A percentile compares a stretch with the other conserved stretches of the same genome.
phyloP scores from a whole-genome alignment of 768 basidiomycete genomes.

The Lactarius tabidus region DNA sequence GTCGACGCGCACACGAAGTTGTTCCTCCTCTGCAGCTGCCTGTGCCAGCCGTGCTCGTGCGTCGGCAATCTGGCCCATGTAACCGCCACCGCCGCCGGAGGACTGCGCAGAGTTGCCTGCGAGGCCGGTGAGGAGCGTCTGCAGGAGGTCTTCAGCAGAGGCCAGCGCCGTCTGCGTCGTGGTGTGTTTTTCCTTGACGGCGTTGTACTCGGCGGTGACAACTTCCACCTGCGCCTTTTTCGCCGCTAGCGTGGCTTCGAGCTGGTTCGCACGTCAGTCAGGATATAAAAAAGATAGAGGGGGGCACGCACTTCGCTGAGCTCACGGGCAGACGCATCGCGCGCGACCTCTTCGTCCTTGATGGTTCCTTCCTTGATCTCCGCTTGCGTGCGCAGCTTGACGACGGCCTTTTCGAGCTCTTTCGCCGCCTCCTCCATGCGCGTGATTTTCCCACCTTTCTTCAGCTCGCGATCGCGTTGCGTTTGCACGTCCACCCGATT shows the following conservation, averaged over 20 bases:
- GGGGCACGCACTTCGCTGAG: slow-evolving; percentile 52
- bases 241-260: slow-evolving; percentile 49
- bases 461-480: slow-evolving; percentile 80
- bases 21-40: slow-evolving; percentile 79
- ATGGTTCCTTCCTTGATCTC: slow-evolving; percentile 77
- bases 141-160: slow-evolving; percentile 87
- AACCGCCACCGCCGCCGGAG: slow-evolving; percentile 78
- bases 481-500: slow-evolving; percentile 62
- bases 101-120: slow-evolving; percentile 58
- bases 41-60: slow-evolving; percentile 73
- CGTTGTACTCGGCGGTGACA: slow-evolving; percentile 50
- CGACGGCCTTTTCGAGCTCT: slow-evolving; percentile 71
- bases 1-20: slow-evolving; percentile 66
- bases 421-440: slow-evolving; percentile 78
- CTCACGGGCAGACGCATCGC: slow-evolving; percentile 49
- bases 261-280: slow-evolving; percentile 37
- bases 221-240: slow-evolving; percentile 59
- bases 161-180: slow-evolving; percentile 54
- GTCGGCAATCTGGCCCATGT: slow-evolving; percentile 93
- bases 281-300: background rate
- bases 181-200: slow-evolving; percentile 67
- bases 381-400: slow-evolving; percentile 79
- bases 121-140: slow-evolving; percentile 90
- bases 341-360: slow-evolving; percentile 68
- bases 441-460: slow-evolving; percentile 90